Evolutionary conservation across 345 rosid genomes (phyloP), one percentile per base, ranked within the genome.

Genomic region (Eucalyptus cloeziana): DNA sequence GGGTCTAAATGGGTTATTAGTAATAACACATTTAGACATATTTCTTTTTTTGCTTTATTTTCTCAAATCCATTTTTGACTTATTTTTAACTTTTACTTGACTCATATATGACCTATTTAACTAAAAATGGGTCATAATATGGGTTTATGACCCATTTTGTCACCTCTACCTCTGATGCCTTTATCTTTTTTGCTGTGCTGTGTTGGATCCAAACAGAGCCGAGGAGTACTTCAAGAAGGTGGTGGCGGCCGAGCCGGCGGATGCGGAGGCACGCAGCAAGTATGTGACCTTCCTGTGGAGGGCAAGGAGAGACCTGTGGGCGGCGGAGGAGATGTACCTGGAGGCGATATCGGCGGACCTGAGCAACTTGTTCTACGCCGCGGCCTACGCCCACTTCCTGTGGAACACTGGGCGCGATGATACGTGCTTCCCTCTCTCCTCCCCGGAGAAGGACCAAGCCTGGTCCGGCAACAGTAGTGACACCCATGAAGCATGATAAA

Each of bases 341-440:
- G 97, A 94, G 92, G 99, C 99, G 79, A 98, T 95, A 50, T 90
- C 95, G 60, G 97, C 92, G 1, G 98, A 95, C 64, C 98, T 99
- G 0, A 87, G 91, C 60, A 96, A 96, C 93, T 90, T 97, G 25
- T 91, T 86, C 76, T 90, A 96, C 71, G 95, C 99, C 1, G 97
- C 97, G 17, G 93, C 91, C 88, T 98, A 98, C 89, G 99, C 99
- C 22, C 91, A 96, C 92, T 98, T 98, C 91, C 94, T 98, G 45
- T 97, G 99, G 99, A 98, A 94, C 56, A 98, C 98, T 0, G 99
- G 99, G 3, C 97, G 96, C 10, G 98, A 98, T 10, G 99, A 97
- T 88, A 96, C 97, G 11, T 98, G 99, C 89, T 97, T 94, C 94
- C 98, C 98, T 88, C 93, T 96, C 43, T 89, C 69, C 86, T 19